Conservation (phyloP, 2,329 filamentous ascomycete genomes). For the Cladosporium velox region DNA sequence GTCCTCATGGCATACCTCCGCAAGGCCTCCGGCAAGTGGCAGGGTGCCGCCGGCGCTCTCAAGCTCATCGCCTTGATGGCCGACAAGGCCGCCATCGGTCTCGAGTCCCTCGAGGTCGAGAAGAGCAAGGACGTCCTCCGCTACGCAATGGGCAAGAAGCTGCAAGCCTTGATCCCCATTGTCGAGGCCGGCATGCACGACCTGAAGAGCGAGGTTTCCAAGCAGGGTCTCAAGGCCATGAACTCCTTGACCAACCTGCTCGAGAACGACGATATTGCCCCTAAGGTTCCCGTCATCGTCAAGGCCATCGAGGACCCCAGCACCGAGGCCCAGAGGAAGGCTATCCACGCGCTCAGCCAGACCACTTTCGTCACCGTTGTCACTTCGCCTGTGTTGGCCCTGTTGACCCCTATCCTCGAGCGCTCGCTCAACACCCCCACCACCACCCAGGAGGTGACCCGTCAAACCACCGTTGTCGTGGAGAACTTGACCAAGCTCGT, state of each 20-base stretch:
- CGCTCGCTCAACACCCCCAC: conserved; percentile 87
- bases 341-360: conserved; percentile 93
- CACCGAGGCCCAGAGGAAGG: conserved; percentile 83
- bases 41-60: conserved; percentile 86
- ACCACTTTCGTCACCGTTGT: conserved; percentile 98
- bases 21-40: conserved; percentile 92
- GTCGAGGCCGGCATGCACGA: conserved; percentile 96
- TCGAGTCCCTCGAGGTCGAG: conserved; percentile 82
- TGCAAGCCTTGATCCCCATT: conserved; percentile 85
- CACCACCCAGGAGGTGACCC: conserved; percentile 89
- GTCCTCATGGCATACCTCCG: conserved; percentile 72
- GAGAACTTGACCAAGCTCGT: conserved; percentile 99
- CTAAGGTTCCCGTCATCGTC: conserved; percentile 86
- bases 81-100: conserved; percentile 84
- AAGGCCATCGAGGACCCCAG: conserved; percentile 96
- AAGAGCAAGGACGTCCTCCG: conserved; percentile 85
- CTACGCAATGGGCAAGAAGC: conserved; percentile 83
- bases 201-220: conserved; percentile 81
- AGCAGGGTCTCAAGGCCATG: conserved; percentile 92
- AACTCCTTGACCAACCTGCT: conserved; percentile 83
- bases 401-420: conserved; percentile 92
- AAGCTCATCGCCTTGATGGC: conserved; percentile 89
- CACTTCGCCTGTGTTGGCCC: conserved; percentile 89
- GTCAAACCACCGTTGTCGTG: conserved; percentile 93
- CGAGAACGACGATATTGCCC: conserved; percentile 94